phyloP scores from a whole-genome alignment of 2,329 filamentous ascomycete species.

The Colletotrichum sp. region DNA sequence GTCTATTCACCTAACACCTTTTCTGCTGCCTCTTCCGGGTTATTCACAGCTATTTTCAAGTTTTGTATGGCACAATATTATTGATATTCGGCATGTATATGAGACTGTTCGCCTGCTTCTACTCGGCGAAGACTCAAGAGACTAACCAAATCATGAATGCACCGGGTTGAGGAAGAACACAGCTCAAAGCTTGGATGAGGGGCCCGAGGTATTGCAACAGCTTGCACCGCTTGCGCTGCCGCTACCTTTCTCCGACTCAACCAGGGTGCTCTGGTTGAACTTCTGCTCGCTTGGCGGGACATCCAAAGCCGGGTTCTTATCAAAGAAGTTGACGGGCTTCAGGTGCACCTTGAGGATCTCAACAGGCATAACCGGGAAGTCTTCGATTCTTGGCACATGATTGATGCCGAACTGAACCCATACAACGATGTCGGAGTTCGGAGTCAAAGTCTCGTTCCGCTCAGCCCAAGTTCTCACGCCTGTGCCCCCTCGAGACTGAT shows the following conservation, averaged over 20 bases:
- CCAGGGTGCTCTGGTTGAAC: constrained; percentile 15
- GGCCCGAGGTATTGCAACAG: background rate
- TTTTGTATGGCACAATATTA: background rate
- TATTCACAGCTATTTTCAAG: background rate
- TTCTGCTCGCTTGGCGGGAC: constrained; percentile 26
- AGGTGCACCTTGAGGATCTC: constrained; percentile 58
- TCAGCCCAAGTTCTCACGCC: constrained; percentile 14
- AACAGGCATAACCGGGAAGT: constrained; percentile 65
- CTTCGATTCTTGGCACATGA: constrained; percentile 60
- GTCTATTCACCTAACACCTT: background rate
- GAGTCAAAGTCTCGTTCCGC: constrained; percentile 2
- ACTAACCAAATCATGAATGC: background rate
- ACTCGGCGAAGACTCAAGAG: background rate
- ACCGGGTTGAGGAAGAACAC: background rate
- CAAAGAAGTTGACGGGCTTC: constrained; percentile 57
- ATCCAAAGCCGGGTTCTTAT: constrained; percentile 52
- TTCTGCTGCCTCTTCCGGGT: background rate
- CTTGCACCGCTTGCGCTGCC: background rate
- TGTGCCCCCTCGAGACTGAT: constrained; percentile 12
- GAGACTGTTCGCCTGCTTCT: background rate
- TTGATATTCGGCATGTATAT: background rate
- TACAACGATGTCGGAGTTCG: constrained; percentile 41
- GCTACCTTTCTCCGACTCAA: background rate
- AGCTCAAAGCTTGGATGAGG: background rate
- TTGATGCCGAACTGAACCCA: constrained; percentile 63